These are phyloP conservation scores for Colletotrichum brevisporum DNA, from an alignment of 2,329 filamentous ascomycete genomes.

Conservation along the genomic window DNA sequence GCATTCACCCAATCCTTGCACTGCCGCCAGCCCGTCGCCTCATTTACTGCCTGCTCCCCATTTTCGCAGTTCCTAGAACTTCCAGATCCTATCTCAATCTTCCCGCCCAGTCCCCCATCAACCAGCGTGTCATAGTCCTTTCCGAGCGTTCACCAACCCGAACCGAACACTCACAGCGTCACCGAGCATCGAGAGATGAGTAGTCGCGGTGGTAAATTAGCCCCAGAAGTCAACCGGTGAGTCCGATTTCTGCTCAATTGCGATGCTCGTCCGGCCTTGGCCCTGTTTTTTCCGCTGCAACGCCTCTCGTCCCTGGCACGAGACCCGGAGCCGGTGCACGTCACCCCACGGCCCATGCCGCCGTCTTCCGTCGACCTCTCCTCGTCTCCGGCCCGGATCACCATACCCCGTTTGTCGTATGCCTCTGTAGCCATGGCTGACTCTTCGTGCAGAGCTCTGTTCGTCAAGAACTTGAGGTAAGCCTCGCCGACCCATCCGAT, in stretches of 20 bases:
- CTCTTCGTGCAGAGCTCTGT: constrained; percentile 83
- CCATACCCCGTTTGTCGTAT: constrained; percentile 5
- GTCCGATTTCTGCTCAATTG: constrained; percentile 51
- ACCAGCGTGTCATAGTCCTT: constrained; percentile 46
- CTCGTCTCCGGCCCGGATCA: constrained; percentile 5
- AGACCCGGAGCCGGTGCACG: constrained; percentile 29
- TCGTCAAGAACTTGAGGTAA: constrained; percentile 99
- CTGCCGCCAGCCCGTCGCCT: constrained; percentile 40
- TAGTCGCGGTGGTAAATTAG: constrained; percentile 97
- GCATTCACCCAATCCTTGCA: constrained; percentile 37
- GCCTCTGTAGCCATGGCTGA: constrained; percentile 48
- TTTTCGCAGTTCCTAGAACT: constrained; percentile 41
- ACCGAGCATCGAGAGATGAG: constrained; percentile 83
- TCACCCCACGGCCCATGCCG: constrained; percentile 32
- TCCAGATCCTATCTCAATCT: constrained; percentile 39
- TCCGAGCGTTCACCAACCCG: constrained; percentile 43
- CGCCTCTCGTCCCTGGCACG: constrained; percentile 31
- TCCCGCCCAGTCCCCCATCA: constrained; percentile 42
- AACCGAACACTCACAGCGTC: constrained; percentile 38
- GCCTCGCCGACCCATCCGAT: constrained; percentile 63
- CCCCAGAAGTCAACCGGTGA: constrained; percentile 98
- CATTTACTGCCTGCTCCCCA: constrained; percentile 43
- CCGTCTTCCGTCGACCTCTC: constrained; percentile 8
- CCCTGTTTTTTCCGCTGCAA: constrained; percentile 25
- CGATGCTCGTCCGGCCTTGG: constrained; percentile 1